These are phyloP conservation scores for Dysphania ambrosioides DNA, from an alignment of 148 eudicot genomes.

Conservation along the genomic window DNA sequence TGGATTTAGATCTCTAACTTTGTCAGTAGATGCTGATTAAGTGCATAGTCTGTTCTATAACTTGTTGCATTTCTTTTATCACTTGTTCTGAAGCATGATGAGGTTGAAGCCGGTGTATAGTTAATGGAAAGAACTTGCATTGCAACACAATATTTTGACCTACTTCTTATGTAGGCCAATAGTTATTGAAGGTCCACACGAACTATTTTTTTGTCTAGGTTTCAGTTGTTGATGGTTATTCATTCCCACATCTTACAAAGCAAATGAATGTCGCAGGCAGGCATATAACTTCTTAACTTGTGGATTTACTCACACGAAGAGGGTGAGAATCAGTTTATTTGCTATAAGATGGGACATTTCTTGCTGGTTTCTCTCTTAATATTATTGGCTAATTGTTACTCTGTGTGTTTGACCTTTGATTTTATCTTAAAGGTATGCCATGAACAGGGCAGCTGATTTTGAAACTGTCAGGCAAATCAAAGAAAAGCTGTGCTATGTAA, in stretches of 20 bases:
- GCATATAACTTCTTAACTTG: slow-evolving; percentile 92
- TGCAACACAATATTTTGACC: background rate
- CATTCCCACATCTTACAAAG: slow-evolving; percentile 98
- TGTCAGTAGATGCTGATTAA: background rate
- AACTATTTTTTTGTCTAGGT: slow-evolving; percentile 53
- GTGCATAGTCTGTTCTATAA: background rate
- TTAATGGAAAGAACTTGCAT: background rate
- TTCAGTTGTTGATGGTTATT: slow-evolving; percentile 99
- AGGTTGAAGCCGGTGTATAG: background rate
- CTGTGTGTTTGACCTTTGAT: slow-evolving; percentile 12
- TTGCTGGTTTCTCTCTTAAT: slow-evolving; percentile 14
- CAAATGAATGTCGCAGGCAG: slow-evolving; percentile 99
- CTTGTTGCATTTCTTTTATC: background rate
- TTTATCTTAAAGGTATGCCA: slow-evolving; percentile 68
- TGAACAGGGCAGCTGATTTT: slow-evolving; percentile 91
- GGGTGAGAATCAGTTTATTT: slow-evolving; percentile 57
- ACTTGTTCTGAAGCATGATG: slow-evolving; percentile 7
- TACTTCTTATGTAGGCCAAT: background rate
- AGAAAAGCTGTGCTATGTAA: slow-evolving; percentile 95
- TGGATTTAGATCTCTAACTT: background rate
- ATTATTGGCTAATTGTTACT: background rate
- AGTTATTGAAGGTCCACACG: slow-evolving; percentile 4
- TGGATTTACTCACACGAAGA: slow-evolving; percentile 89
- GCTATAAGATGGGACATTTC: slow-evolving; percentile 17
- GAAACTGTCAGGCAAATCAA: slow-evolving; percentile 96